A percentile compares a stretch with the other conserved stretches of the same genome.
Conservation (phyloP, 2,329 filamentous ascomycete species). For the Magnaporthiopsis incrustans region DNA sequence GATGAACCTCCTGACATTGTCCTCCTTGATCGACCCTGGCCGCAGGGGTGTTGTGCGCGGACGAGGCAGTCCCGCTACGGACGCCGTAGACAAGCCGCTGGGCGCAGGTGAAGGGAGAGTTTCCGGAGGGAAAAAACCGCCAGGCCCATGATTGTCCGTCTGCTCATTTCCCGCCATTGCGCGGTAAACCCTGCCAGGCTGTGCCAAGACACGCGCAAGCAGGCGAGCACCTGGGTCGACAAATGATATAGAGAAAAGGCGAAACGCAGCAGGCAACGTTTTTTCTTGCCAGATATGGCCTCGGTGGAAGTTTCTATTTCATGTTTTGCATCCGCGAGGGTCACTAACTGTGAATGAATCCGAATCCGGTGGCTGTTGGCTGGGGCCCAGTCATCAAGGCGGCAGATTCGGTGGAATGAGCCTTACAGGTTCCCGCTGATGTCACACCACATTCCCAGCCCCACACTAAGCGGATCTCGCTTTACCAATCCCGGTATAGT, state of each 20-base stretch:
- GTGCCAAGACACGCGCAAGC: not conserved
- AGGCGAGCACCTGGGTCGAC: not conserved
- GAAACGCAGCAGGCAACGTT: not conserved
- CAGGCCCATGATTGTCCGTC: conserved; percentile 22
- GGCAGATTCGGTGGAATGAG: too few relatives aligned
- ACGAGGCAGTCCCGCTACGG: conserved; percentile 39
- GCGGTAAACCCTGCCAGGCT: not conserved
- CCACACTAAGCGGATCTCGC: not conserved
- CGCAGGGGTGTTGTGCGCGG: conserved; percentile 44
- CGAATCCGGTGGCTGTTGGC: not conserved
- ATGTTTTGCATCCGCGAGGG: conserved; percentile 1
- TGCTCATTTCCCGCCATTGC: conserved; percentile 12
- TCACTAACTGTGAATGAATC: not conserved
- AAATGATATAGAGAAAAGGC: not conserved
- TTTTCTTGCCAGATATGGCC: conserved; percentile 11
- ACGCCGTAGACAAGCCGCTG: conserved; percentile 35
- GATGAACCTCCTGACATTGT: conserved; percentile 49
- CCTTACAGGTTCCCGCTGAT: not conserved
- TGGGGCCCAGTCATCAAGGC: not conserved
- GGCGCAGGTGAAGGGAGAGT: conserved; percentile 44
- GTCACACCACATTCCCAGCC: not conserved
- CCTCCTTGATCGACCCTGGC: conserved; percentile 52
- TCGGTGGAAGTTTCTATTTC: conserved; percentile 10
- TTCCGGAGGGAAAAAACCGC: conserved; percentile 41
- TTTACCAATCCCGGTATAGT: not conserved